Evolutionary conservation across 2,329 filamentous ascomycete genomes (phyloP), one percentile per base, ranked within the genome.

Genomic region (Aureobasidium sp.): DNA sequence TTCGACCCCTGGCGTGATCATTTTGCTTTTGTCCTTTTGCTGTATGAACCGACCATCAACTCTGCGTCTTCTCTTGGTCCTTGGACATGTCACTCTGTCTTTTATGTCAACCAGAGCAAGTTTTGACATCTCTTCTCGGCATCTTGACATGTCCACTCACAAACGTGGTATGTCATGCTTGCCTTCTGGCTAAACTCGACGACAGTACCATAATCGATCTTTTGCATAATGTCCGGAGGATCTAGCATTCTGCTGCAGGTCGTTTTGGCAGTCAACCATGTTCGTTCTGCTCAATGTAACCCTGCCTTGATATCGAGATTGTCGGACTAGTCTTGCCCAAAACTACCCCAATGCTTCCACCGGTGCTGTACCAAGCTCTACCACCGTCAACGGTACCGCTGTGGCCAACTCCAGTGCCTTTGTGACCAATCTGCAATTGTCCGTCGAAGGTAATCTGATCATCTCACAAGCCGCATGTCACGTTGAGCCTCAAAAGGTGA

Each of bases 401-500:
- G 63, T 66, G 10, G 62, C 64, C 23, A 66, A 66, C 26, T 64
- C 67, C 32, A 63, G 65, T 27, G 60, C 64, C 23, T 66, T 65
- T 20, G 62, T 67, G 41, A 67, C 66, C 17, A 61, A 61, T 3
- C 56, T 70, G 46, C 60, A 64, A 29, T n/a, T 69, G 44, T 66
- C 67, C 34, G 62, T 70, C 12, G 67, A 70, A 26, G 56, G 56
- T 59, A 37, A 26, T 4, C 15, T 15, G 9, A 34, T 2, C 29
- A 17, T 9, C 26, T 4, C 6, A 9, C 17, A 12, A 13, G 1
- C 15, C 1, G n/a, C 6, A 57, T 32, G 26, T 32, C 1, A 20
- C 20, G 20, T 20, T 20, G 20, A 20, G 20, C 15, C 3, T 20
- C 3, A 20, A 32, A 3, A 2, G 6, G 17, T 34, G 13, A 29